phyloP scores from a whole-genome alignment of 2,329 filamentous ascomycete species.

The Mycosphaerella sp. region DNA sequence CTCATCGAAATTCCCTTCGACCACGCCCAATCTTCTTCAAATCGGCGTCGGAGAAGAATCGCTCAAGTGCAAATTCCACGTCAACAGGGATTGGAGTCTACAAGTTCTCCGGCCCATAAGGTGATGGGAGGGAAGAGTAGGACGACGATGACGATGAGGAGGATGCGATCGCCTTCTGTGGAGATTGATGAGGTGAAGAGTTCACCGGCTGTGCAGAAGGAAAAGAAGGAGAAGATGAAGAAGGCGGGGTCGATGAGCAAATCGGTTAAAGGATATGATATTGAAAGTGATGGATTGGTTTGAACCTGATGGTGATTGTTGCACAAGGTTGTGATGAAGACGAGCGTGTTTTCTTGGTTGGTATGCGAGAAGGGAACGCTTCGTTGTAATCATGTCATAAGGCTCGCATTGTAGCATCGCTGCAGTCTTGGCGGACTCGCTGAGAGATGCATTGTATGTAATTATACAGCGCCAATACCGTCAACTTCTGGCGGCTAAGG shows the following conservation, averaged over 20 bases:
- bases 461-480: constrained; percentile 4
- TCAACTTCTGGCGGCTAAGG: background rate
- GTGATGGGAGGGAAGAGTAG: no score
- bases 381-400: background rate
- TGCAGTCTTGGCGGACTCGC: background rate
- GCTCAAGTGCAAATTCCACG: background rate
- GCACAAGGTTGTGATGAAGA: no score
- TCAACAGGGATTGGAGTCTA: no score
- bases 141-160: background rate
- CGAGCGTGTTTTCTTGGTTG: background rate
- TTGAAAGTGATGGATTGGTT: constrained; percentile 5
- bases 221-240: background rate
- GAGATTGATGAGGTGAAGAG: background rate
- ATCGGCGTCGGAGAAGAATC: background rate
- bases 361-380: background rate
- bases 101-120: no score
- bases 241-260: background rate
- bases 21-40: background rate
- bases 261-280: no score
- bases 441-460: constrained; percentile 4
- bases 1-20: background rate
- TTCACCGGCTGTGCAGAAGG: background rate
- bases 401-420: background rate
- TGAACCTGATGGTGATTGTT: background rate
- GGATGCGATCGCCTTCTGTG: background rate